phyloP scores from a whole-genome alignment of 2,329 filamentous ascomycete genomes.

The Neocatenulostroma microsporum region DNA sequence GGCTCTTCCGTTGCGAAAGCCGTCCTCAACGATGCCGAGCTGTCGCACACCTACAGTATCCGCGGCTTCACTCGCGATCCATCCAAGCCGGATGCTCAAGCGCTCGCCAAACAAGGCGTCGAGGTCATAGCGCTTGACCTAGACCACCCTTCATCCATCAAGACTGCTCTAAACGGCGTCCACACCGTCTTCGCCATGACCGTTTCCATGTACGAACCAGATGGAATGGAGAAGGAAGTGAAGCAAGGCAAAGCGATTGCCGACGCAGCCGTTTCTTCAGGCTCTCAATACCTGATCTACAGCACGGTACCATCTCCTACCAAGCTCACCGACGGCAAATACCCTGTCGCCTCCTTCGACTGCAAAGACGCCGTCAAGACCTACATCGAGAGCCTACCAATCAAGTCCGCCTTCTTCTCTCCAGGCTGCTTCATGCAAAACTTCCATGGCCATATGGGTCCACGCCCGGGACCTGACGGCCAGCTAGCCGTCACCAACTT shows the following conservation, averaged over 20 bases:
- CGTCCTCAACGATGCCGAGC: conserved; percentile 35
- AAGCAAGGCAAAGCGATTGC: conserved; percentile 49
- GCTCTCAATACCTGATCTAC: conserved; percentile 28
- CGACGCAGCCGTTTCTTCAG: conserved; percentile 40
- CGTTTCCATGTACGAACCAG: conserved; percentile 6
- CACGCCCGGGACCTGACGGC: conserved; percentile 8
- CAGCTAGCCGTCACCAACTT: conserved; percentile 8
- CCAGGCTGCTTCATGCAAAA: conserved; percentile 17
- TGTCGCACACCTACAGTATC: conserved; percentile 41
- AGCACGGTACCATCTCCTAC: conserved; percentile 31
- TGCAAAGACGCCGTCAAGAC: conserved; percentile 29
- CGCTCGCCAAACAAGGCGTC: conserved; percentile 41
- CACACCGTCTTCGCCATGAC: conserved; percentile 35
- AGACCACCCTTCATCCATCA: conserved; percentile 37
- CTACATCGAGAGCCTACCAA: conserved; percentile 34
- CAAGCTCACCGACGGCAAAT: conserved; percentile 35
- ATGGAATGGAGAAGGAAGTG: conserved; percentile 39
- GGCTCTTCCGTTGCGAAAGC: conserved; percentile 46
- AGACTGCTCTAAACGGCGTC: conserved; percentile 37
- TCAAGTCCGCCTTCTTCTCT: conserved; percentile 15
- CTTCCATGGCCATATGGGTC: conserved; percentile 9
- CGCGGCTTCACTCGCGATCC: conserved; percentile 50
- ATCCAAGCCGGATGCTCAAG: no score
- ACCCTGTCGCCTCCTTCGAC: conserved; percentile 37
- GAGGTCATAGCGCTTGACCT: conserved; percentile 48